Evolutionary conservation across 345 rosid species (phyloP).

Genomic region (Iberis pinnata): DNA sequence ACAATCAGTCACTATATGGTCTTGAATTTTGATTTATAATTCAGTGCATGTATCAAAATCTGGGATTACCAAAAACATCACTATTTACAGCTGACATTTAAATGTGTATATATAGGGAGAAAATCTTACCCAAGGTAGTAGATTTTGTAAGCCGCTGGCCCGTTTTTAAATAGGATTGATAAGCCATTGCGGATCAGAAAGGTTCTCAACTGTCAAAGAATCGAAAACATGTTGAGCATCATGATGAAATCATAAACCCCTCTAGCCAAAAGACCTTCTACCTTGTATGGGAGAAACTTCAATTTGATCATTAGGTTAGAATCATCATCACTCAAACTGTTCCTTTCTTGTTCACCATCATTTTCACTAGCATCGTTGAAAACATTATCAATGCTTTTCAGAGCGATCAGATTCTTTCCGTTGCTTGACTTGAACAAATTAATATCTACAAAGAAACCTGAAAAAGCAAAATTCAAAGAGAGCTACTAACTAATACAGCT

Average conservation of each 20-base stretch:
- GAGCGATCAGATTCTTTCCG: constrained; percentile 48
- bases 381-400: constrained; percentile 28
- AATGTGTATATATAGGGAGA: constrained; percentile 1
- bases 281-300: constrained; percentile 94
- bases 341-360: constrained; percentile 31
- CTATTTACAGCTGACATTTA: constrained; percentile 3
- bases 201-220: constrained; percentile 63
- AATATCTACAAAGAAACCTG: constrained; percentile 91
- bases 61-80: constrained; percentile 8
- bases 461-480: constrained; percentile 16
- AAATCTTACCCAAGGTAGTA: constrained; percentile 59
- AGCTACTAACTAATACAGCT: constrained; percentile 14
- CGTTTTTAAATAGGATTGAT: constrained; percentile 74
- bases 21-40: constrained; percentile 1
- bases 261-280: constrained; percentile 23
- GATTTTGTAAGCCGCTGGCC: constrained; percentile 75
- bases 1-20: constrained; percentile 3
- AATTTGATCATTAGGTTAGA: constrained; percentile 88
- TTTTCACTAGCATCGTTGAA: constrained; percentile 38
- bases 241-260: not conserved
- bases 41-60: constrained; percentile 11
- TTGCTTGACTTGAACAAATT: constrained; percentile 75
- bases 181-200: constrained; percentile 93
- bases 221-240: constrained; percentile 12
- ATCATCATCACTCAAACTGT: constrained; percentile 75